Base-by-base conservation (phyloP, 495 filamentous ascomycete species). In the Aspergillus hancockii region DNA sequence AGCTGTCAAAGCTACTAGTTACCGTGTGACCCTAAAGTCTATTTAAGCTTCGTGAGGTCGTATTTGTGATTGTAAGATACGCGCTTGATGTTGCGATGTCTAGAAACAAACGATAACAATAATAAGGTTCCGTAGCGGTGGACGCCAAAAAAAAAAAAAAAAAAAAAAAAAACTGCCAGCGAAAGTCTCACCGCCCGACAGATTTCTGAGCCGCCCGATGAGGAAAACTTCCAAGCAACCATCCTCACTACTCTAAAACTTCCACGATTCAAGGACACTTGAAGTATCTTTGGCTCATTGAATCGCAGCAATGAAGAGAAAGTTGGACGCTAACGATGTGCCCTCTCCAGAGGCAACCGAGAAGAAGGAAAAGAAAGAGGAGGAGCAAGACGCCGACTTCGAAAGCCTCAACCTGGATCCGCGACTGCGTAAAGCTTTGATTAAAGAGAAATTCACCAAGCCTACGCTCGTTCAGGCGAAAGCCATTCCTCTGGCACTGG, bases 401-500 rank as follows among this genome's bases (percentile, higher is more conserved):
- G 77, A 77, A 62, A 72, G 63, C 49, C 79, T 96, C 56, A 85
- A 83, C 52, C 84, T 98, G 50, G 94, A 98, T 69, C 74, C 90
- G 5, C 85, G 94, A 67, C 77, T 98, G 32, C 83, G 96, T 45
- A 90, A 95, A 79, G 92, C 88, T 55, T 81, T 97, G 54, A 88
- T 88, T 36, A 88, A 90, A 68, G 87, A 93, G 70, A 88, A 87
- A 64, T 98, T 91, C 71, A 80, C 86, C 57, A 85, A 85, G 61
- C 94, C 94, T 8, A 97, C 95, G 10, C 81, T 83, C 14, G 89
- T 97, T 4, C 94, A 98, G 73, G 79, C 85, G 14, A 88, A 88
- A 71, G 90, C 89, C 6, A 96, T 98, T 64, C 95, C 94, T 8
- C 74, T 97, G 46, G 90, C 91, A 28, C 78, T 97, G n/a, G 86